Conservation (phyloP, 2,329 filamentous ascomycete genomes). For the Zalaria obscura region DNA sequence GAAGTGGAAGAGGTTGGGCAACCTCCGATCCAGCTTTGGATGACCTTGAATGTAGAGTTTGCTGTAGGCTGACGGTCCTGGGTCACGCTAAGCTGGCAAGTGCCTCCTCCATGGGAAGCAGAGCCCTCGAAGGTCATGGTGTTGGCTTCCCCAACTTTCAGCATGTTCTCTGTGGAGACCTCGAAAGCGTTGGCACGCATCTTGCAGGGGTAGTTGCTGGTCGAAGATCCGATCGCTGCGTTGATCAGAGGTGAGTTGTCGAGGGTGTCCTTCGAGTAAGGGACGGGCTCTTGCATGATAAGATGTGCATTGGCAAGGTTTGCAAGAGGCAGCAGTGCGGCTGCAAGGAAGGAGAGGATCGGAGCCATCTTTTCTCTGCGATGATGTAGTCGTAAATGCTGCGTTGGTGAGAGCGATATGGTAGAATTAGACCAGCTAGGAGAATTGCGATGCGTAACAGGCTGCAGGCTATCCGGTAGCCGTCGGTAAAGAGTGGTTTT, state of each 20-base stretch:
- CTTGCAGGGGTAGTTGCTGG: conserved; percentile 70
- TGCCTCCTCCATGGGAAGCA: conserved; percentile 78
- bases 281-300: conserved; percentile 53
- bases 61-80: conserved; percentile 57
- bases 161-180: conserved; percentile 41
- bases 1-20: conserved; percentile 42
- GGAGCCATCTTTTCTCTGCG: neutral
- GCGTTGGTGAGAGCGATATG: too few relatives aligned
- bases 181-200: conserved; percentile 30
- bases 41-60: conserved; percentile 66
- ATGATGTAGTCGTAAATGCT: too few relatives aligned
- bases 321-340: conserved; percentile 1
- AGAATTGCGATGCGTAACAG: too few relatives aligned
- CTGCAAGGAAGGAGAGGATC: too few relatives aligned
- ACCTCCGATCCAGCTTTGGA: conserved; percentile 74
- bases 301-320: conserved; percentile 55
- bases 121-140: conserved; percentile 53
- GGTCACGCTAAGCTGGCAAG: conserved; percentile 74
- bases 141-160: conserved; percentile 46
- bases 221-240: conserved; percentile 27
- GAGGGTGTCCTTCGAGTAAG: conserved; percentile 40
- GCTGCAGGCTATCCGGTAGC: too few relatives aligned
- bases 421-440: too few relatives aligned
- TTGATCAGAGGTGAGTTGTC: conserved; percentile 50
- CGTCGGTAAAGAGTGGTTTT: too few relatives aligned